Base-by-base conservation (phyloP, 192 early-diverging fungal species). In the Obelidium mucronatum region DNA sequence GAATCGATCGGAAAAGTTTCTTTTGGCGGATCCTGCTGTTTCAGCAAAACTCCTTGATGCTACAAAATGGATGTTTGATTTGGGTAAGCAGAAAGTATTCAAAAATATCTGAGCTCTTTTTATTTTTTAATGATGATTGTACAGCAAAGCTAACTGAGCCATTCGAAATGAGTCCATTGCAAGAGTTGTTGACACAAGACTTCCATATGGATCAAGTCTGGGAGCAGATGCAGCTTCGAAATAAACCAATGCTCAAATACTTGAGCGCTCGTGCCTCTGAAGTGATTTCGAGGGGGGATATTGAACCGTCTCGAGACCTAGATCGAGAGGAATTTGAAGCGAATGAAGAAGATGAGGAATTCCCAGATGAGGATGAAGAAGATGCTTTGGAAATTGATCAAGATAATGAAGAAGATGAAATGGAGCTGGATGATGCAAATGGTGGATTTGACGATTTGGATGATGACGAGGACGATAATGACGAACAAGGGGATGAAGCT, bases 131-230 rank as follows among this genome's bases (percentile, higher is more conserved):
- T 75, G n/a, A 6, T 39, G 17, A 34, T 48, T 22, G 6, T 1
- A 77, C 37, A 81, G 86, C 75, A 52, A 90, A 90, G 78, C 62
- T 80, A 63, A 61, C 80, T 51, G 85, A 92, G 71, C 62, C 82
- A 51, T 66, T 69, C 55, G 60, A 82, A 53, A 78, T 91, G 64
- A 69, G 66, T 59, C 83, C 90, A 22, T 84, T 95, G 40, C 73
- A 81, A 48, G 89, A 89, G 59, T 78, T 95, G 3, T 82, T 88
- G 28, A 79, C 86, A 8, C 90, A 94, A 52, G 92, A 90, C 0
- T 93, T 94, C 68, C 91, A 94, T 68, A 79, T 89, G 56, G 89
- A 93, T 67, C 95, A 97, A 86, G 90, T 98, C 55, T 98, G 97
- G 97, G 94, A 96, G 81, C 93, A 97, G 78, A 86, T 98, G 55